Percentiles rank a stretch among this genome's conserved stretches.
phyloP scores from a whole-genome alignment of 176 grass and related monocot genomes.

The Urochloa ruziziensis region DNA sequence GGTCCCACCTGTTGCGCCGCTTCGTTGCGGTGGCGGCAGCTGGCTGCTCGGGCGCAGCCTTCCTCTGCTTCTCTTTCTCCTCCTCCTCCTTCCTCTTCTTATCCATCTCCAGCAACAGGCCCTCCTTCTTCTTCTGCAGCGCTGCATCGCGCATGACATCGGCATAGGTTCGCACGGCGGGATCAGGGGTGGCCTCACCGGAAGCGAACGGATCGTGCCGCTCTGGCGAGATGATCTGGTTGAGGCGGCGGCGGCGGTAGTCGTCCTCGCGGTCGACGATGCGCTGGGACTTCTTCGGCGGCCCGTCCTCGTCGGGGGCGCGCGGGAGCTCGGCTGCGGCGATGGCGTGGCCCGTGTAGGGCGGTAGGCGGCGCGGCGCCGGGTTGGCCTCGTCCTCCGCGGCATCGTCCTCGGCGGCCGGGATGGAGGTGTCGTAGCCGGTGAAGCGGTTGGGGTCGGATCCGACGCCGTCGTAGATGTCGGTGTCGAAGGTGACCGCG shows the following conservation, averaged over 20 bases:
- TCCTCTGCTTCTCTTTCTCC: conserved; percentile 60
- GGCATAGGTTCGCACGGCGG: conserved; percentile 67
- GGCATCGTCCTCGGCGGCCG: conserved; percentile 69
- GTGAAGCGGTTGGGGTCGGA: conserved; percentile 73
- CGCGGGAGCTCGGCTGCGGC: conserved; percentile 66
- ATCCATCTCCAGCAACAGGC: conserved; percentile 57
- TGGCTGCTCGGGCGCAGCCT: conserved; percentile 43
- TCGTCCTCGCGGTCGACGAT: conserved; percentile 96
- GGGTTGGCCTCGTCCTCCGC: conserved; percentile 45
- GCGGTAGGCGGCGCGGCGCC: conserved; percentile 56
- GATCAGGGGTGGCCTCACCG: conserved; percentile 77
- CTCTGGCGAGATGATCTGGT: conserved; percentile 82
- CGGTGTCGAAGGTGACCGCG: conserved; percentile 80
- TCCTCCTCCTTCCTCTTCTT: conserved; percentile 91
- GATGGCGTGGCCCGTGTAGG: conserved; percentile 67
- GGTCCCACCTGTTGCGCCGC: conserved; percentile 91
- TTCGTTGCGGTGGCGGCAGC: conserved; percentile 23
- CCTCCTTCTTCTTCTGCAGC: conserved; percentile 74
- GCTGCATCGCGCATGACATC: conserved; percentile 78
- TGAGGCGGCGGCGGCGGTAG: conserved; percentile 67
- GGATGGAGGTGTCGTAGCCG: conserved; percentile 88
- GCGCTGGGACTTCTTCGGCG: conserved; percentile 53
- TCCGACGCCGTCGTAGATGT: conserved; percentile 77
- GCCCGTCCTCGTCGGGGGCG: conserved; percentile 52
- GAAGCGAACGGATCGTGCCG: conserved; percentile 84